phyloP scores from a whole-genome alignment of 169 alveolate genomes.

The Plasmodium chabaudi region DNA sequence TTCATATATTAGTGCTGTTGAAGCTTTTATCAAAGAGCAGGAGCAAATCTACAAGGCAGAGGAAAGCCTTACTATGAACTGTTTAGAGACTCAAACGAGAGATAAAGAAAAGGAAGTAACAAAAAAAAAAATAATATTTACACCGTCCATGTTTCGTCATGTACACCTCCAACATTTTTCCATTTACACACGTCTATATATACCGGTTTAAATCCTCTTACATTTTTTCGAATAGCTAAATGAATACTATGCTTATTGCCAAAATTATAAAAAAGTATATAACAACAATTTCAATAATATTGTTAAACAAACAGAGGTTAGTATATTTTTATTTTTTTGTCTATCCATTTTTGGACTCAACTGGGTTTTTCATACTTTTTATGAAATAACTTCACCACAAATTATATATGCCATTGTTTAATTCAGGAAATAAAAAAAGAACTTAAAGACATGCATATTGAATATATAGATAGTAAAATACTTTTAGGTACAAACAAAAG shows the following conservation, averaged over 20 bases:
- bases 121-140: no score
- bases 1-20: conserved; percentile 9
- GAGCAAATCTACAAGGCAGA: conserved; percentile 48
- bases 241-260: conserved; percentile 51
- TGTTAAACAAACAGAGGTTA: conserved; percentile 65
- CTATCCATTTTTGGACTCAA: no score
- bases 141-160: no score
- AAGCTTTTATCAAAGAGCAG: conserved; percentile 32
- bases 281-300: conserved; percentile 42
- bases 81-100: conserved; percentile 9
- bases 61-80: conserved; percentile 21
- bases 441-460: conserved; percentile 40
- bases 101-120: conserved; percentile 61
- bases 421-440: conserved; percentile 58
- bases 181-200: no score
- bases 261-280: conserved; percentile 42
- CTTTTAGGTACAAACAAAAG: conserved; percentile 21
- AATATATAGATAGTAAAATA: conserved; percentile 46
- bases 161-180: no score
- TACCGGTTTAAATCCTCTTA: no score
- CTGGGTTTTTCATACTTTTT: neutral
- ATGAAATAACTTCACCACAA: neutral
- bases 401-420: neutral
- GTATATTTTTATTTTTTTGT: no score
- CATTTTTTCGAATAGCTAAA: conserved; percentile 13